These are phyloP conservation scores for Geotrichum aggregatum DNA, from an alignment of 1,139 yeast species.

Conservation along the genomic window DNA sequence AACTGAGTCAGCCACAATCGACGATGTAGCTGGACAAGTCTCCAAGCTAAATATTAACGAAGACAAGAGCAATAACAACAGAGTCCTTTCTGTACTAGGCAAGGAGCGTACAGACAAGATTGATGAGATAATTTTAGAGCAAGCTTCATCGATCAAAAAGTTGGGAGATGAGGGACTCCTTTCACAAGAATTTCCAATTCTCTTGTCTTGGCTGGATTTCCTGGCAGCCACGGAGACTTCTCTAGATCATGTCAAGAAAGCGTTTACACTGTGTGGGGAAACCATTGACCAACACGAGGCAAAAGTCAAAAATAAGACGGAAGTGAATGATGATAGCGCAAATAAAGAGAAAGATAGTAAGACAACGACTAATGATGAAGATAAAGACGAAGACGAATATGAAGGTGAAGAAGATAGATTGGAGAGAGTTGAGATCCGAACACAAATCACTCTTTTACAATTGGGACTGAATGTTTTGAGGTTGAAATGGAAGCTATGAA, in stretches of 20 bases:
- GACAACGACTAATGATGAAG: too few relatives aligned
- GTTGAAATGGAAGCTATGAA: background rate
- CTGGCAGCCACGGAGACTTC: constrained; percentile 12
- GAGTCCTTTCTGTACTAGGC: background rate
- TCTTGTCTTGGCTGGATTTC: constrained; percentile 20
- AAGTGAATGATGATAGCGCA: background rate
- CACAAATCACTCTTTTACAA: background rate
- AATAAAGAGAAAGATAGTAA: background rate
- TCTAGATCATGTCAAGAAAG: background rate
- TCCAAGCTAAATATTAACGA: background rate
- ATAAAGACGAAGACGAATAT: too few relatives aligned
- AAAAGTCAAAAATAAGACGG: background rate
- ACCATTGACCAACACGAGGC: background rate
- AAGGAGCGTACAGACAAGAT: background rate
- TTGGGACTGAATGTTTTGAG: background rate
- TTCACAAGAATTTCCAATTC: constrained; percentile 7
- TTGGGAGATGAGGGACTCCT: constrained; percentile 2
- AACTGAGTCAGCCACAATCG: background rate
- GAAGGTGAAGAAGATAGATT: background rate
- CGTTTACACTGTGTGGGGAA: background rate
- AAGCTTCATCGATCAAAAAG: background rate
- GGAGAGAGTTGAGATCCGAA: background rate
- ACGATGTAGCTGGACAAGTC: background rate
- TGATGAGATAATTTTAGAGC: constrained; percentile 7
- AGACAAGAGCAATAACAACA: background rate